These are phyloP conservation scores for Cucurbita ficifolia DNA, from an alignment of 306 rosid species.

Conservation along the genomic window DNA sequence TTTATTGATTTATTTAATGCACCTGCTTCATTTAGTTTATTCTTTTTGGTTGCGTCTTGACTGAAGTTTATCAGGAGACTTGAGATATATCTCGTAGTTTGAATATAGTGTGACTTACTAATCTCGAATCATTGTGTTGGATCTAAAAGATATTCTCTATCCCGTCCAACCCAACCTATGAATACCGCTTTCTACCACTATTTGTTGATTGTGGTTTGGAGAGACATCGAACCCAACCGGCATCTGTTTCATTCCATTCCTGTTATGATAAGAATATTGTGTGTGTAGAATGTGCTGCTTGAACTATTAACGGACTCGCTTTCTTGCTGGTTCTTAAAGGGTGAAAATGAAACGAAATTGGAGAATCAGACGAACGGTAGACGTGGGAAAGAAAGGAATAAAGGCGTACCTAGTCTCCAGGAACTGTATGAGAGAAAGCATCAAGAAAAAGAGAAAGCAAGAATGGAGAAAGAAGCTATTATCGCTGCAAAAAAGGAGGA, in stretches of 20 bases:
- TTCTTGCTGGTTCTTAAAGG: constrained; percentile 22
- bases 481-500: constrained; percentile 37
- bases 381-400: constrained; percentile 18
- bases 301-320: not conserved
- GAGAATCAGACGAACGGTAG: constrained; percentile 14
- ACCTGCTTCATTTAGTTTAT: not conserved
- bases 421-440: constrained; percentile 37
- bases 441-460: constrained; percentile 46
- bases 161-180: not conserved
- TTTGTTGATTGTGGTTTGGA: not conserved
- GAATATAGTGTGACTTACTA: not conserved
- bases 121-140: not conserved
- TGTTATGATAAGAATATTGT: not conserved
- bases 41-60: not conserved
- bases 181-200: not conserved
- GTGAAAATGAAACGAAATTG: constrained; percentile 19
- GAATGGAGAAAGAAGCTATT: constrained; percentile 47
- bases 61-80: not conserved
- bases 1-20: too few relatives aligned
- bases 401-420: constrained; percentile 26
- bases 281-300: not conserved
- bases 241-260: not conserved
- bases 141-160: too few relatives aligned
- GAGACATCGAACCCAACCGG: not conserved
- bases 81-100: not conserved